A percentile compares a stretch with the other conserved stretches of the same genome.
These are phyloP conservation scores for Sisymbrium irio DNA, from an alignment of 345 rosid species.

Conservation along the genomic window DNA sequence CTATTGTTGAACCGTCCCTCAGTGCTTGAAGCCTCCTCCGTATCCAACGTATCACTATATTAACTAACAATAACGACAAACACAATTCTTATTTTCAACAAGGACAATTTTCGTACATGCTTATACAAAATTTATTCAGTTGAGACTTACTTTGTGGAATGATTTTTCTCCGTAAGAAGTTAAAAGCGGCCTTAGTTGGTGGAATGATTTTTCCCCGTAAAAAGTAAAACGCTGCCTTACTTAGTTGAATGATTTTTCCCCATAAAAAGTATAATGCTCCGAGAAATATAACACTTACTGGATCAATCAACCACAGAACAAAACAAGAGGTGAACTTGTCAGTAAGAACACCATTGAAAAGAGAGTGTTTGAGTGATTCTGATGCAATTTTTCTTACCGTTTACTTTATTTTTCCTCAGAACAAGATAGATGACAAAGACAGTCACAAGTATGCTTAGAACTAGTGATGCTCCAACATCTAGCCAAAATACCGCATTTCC, in stretches of 20 bases:
- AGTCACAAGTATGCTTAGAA: slow-evolving; percentile 18
- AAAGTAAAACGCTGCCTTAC: no score
- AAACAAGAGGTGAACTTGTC: background rate
- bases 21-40: slow-evolving; percentile 13
- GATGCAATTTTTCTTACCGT: background rate
- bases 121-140: background rate
- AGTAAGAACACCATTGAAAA: background rate
- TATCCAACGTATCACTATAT: slow-evolving; percentile 9
- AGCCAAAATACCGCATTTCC: slow-evolving; percentile 20
- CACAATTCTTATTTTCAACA: background rate
- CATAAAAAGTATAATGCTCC: background rate
- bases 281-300: slow-evolving; percentile 18
- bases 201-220: no score
- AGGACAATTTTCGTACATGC: background rate
- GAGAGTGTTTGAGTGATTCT: background rate
- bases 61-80: background rate
- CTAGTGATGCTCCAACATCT: slow-evolving; percentile 21
- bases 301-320: background rate
- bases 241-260: no score
- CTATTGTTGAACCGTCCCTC: slow-evolving; percentile 19
- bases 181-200: no score
- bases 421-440: slow-evolving; percentile 19
- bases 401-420: slow-evolving; percentile 19
- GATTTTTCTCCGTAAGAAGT: background rate
- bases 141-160: slow-evolving; percentile 30